These are phyloP conservation scores for Cryphonectria japonica DNA, from an alignment of 2,329 filamentous ascomycete species.

Conservation along the genomic window DNA sequence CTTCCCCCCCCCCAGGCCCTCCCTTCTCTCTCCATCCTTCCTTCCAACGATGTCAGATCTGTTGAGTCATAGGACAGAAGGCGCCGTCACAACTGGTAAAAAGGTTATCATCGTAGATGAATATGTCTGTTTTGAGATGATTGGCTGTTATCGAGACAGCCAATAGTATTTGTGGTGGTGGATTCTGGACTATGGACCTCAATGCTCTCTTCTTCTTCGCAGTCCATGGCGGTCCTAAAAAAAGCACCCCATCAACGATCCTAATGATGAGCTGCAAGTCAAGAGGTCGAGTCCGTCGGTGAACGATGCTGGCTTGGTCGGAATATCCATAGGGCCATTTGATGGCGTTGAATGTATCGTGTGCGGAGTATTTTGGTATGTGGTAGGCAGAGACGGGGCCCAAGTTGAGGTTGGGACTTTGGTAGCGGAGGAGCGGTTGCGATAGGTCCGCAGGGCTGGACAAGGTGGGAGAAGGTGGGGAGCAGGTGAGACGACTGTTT, in stretches of 20 bases:
- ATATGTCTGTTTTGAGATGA: neutral
- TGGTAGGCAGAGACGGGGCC: neutral
- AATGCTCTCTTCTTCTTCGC: neutral
- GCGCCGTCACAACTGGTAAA: neutral
- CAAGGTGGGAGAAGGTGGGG: conserved; percentile 4
- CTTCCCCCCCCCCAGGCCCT: too few species aligned
- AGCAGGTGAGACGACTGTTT: conserved; percentile 14
- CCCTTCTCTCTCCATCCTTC: too few species aligned
- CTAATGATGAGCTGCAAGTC: neutral
- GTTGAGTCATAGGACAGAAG: conserved; percentile 1
- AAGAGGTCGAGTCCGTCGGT: neutral
- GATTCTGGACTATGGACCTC: neutral
- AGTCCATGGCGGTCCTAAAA: too few species aligned
- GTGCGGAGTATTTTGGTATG: neutral
- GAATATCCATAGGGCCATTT: neutral
- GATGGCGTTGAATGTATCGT: neutral
- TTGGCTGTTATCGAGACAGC: neutral
- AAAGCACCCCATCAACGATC: neutral
- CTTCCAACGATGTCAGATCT: neutral
- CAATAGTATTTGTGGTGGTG: neutral
- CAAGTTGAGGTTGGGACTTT: neutral
- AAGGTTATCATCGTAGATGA: neutral
- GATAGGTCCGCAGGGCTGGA: neutral
- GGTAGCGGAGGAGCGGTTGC: neutral
- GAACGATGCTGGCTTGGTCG: neutral